These are phyloP conservation scores for Dionaea muscipula DNA, from an alignment of 179 eudicot genomes.

Conservation along the genomic window DNA sequence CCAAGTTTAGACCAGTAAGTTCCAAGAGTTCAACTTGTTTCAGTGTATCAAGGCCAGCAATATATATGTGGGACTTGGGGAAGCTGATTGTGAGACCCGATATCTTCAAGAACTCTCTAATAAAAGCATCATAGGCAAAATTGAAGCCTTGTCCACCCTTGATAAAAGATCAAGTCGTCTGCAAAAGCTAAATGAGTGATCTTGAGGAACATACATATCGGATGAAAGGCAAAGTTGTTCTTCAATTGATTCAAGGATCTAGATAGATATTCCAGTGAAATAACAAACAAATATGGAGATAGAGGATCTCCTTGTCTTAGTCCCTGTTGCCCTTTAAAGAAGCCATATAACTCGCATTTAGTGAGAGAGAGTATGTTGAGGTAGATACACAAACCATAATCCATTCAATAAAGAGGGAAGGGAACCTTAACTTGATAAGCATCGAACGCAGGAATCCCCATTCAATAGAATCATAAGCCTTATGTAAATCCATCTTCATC, in stretches of 20 bases:
- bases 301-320: not conserved
- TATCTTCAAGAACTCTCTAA: not conserved
- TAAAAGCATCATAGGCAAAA: too few relatives aligned
- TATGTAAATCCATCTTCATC: not conserved
- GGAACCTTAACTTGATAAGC: not conserved
- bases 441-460: not conserved
- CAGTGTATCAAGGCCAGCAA: not conserved
- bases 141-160: too few relatives aligned
- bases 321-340: not conserved
- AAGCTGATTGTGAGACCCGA: not conserved
- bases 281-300: not conserved
- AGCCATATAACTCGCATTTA: not conserved
- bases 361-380: not conserved
- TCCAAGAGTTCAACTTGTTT: not conserved
- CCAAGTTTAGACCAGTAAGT: not conserved
- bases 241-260: not conserved
- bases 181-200: not conserved
- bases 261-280: not conserved
- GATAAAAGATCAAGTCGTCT: not conserved
- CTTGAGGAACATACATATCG: not conserved
- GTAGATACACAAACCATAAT: not conserved
- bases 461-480: not conserved
- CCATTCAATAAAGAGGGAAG: not conserved
- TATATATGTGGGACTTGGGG: not conserved
- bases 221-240: not conserved